These are phyloP conservation scores for Rhododendron simsii DNA, from an alignment of 148 eudicot species.

Conservation along the genomic window DNA sequence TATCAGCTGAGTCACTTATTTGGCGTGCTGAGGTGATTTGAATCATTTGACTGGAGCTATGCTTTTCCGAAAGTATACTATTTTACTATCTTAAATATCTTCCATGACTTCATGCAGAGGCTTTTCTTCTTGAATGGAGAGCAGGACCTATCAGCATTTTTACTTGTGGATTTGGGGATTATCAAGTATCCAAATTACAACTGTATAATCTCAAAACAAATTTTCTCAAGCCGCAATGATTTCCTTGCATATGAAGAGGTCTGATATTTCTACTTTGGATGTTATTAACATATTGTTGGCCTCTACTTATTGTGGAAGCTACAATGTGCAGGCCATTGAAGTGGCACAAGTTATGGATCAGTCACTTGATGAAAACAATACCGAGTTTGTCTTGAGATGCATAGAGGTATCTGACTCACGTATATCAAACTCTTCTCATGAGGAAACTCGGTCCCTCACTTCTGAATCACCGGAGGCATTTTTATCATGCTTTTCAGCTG, in stretches of 20 bases:
- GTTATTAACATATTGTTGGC: conserved; percentile 6
- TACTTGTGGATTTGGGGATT: conserved; percentile 79
- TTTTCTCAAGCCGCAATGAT: conserved; percentile 50
- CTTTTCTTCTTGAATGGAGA: conserved; percentile 85
- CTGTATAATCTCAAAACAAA: conserved; percentile 47
- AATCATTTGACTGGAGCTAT: not conserved
- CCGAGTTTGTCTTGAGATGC: conserved; percentile 49
- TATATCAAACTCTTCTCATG: conserved; percentile 31
- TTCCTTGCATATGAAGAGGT: conserved; percentile 96
- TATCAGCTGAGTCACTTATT: conserved; percentile 62
- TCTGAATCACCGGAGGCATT: conserved; percentile 33
- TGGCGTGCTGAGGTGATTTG: conserved; percentile 85
- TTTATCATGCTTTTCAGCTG: conserved; percentile 64
- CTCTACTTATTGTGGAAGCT: conserved; percentile 10
- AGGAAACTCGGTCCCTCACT: conserved; percentile 22
- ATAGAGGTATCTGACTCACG: conserved; percentile 53
- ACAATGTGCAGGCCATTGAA: conserved; percentile 61
- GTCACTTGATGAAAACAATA: conserved; percentile 63
- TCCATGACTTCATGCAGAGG: conserved; percentile 51
- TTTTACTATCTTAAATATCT: not conserved
- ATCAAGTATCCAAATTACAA: conserved; percentile 78
- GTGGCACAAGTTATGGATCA: conserved; percentile 88
- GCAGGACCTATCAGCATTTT: conserved; percentile 79
- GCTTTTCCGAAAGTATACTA: not conserved
- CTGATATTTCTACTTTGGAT: conserved; percentile 10